Evolutionary conservation across 257 asterid genomes (phyloP).

Genomic region (Voacanga thouarsii): DNA sequence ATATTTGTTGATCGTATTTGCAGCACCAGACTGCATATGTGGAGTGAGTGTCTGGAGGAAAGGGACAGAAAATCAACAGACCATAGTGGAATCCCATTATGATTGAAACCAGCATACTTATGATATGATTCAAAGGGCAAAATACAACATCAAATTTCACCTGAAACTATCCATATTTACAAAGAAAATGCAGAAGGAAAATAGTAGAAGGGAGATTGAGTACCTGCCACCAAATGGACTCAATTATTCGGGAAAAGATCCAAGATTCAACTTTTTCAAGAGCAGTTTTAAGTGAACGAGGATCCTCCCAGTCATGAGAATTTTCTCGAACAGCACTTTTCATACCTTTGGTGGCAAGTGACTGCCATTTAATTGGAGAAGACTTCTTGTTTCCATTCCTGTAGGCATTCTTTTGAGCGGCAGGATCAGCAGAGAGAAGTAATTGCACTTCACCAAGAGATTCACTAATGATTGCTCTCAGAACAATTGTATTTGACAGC

Average conservation of each 20-base stretch:
- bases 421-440: slow-evolving; percentile 35
- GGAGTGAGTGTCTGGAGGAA: slow-evolving; percentile 69
- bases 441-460: slow-evolving; percentile 32
- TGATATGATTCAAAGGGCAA: not conserved
- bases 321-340: slow-evolving; percentile 28
- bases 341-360: slow-evolving; percentile 33
- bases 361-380: slow-evolving; percentile 52
- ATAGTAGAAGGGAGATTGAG: slow-evolving; percentile 2
- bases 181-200: not conserved
- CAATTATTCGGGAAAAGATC: slow-evolving; percentile 73
- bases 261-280: slow-evolving; percentile 68
- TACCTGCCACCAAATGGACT: slow-evolving; percentile 98
- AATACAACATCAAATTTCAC: not conserved
- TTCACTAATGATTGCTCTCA: slow-evolving; percentile 60
- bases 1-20: slow-evolving; percentile 36
- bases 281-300: slow-evolving; percentile 45
- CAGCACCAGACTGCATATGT: slow-evolving; percentile 72
- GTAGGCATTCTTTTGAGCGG: slow-evolving; percentile 19
- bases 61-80: not conserved
- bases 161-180: not conserved
- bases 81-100: not conserved
- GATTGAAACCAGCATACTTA: not conserved
- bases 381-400: slow-evolving; percentile 32
- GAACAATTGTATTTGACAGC: slow-evolving; percentile 66
- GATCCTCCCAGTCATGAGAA: slow-evolving; percentile 56